A percentile compares a stretch with the other conserved stretches of the same genome.
phyloP scores from a whole-genome alignment of 192 early-diverging fungal species.

The Pilobolus umbonatus region DNA sequence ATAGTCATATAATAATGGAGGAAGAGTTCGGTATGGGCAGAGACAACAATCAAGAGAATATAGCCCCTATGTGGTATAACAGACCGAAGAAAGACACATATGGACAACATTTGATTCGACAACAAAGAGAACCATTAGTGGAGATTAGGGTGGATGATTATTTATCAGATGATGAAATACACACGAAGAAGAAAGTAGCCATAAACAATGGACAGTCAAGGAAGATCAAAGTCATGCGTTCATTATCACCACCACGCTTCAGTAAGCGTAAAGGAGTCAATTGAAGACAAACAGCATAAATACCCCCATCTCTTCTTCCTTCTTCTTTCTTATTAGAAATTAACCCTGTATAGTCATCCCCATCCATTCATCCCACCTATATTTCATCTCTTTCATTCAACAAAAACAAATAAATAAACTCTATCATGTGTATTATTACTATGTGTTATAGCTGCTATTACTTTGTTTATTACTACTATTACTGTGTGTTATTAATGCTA shows the following conservation, averaged over 20 bases:
- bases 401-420: no score
- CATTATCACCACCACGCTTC: conserved; percentile 3
- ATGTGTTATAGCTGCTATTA: no score
- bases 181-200: conserved; percentile 1
- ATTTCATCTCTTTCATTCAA: no score
- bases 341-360: no score
- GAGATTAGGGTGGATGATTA: conserved; percentile 7
- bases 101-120: not conserved
- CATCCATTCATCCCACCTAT: no score
- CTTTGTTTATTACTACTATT: no score
- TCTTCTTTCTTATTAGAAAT: no score
- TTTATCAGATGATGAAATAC: conserved; percentile 14
- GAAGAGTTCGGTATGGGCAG: no score
- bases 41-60: not conserved
- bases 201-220: not conserved
- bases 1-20: not conserved
- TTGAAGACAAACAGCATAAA: no score
- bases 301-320: no score
- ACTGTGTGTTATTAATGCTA: no score
- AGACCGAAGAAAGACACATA: not conserved
- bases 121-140: conserved; percentile 7
- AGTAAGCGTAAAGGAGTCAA: conserved; percentile 7
- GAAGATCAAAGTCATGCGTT: conserved; percentile 3
- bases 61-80: not conserved
- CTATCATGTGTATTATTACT: no score